Percentiles rank a stretch among this genome's conserved stretches.
These are phyloP conservation scores for Aspergillus bombycis DNA, from an alignment of 2,329 filamentous ascomycete genomes.

Conservation along the genomic window DNA sequence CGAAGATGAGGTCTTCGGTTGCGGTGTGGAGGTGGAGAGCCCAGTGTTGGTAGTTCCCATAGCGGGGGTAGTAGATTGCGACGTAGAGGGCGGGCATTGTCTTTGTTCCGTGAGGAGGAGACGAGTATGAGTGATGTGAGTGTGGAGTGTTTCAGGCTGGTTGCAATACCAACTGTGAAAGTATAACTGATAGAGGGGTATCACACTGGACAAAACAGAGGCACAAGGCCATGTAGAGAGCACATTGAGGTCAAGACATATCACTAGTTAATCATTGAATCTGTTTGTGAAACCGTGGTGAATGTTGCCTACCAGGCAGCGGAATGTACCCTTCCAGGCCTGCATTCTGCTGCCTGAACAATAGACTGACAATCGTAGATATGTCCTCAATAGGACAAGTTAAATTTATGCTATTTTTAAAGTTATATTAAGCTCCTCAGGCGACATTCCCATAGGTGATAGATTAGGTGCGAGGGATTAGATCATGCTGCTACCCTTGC, in stretches of 20 bases:
- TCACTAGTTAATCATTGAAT: neutral
- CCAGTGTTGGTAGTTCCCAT: constrained; percentile 30
- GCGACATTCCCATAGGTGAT: neutral
- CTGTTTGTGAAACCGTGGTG: neutral
- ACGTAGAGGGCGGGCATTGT: constrained; percentile 11
- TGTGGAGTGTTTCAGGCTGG: neutral
- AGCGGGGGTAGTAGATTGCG: constrained; percentile 18
- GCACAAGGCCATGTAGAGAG: neutral
- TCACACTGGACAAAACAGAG: neutral
- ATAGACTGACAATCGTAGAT: neutral
- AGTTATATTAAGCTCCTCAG: neutral
- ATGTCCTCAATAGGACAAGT: neutral
- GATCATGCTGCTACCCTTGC: neutral
- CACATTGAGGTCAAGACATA: neutral
- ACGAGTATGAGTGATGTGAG: neutral
- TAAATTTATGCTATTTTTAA: neutral
- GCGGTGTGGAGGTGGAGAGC: constrained; percentile 23
- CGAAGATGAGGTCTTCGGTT: constrained; percentile 20
- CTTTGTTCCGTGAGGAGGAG: neutral
- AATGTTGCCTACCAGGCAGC: neutral
- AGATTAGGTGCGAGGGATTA: neutral
- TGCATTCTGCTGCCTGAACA: neutral
- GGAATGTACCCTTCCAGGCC: neutral
- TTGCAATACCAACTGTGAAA: neutral
- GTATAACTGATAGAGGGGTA: neutral